phyloP scores from a whole-genome alignment of 177 flowering plant genomes.

The Vitis hybrid region DNA sequence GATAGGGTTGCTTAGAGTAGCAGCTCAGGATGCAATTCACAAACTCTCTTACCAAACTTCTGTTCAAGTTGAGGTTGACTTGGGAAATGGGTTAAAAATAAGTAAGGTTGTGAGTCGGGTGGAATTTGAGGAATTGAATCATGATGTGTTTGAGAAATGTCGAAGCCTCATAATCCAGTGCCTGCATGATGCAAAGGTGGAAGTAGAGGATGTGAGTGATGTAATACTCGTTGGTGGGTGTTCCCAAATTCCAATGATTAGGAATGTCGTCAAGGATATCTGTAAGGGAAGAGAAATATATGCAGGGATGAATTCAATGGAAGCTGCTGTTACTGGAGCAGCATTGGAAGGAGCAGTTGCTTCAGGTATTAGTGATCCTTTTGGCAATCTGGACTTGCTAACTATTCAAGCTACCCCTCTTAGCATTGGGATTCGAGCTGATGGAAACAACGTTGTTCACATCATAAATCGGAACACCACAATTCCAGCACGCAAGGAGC shows the following conservation, averaged over 20 bases:
- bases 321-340: constrained; percentile 89
- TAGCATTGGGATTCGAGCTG: constrained; percentile 66
- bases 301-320: constrained; percentile 59
- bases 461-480: constrained; percentile 66
- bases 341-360: constrained; percentile 95
- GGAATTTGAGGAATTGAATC: constrained; percentile 72
- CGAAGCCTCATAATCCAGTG: constrained; percentile 58
- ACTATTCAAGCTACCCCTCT: constrained; percentile 81
- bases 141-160: constrained; percentile 58
- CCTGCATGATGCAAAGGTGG: constrained; percentile 66
- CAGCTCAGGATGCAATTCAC: constrained; percentile 82
- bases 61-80: constrained; percentile 59
- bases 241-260: constrained; percentile 72
- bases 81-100: constrained; percentile 62
- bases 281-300: constrained; percentile 51
- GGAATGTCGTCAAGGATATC: constrained; percentile 38
- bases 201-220: constrained; percentile 53
- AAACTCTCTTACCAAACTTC: constrained; percentile 50
- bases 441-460: constrained; percentile 57
- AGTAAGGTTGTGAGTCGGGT: constrained; percentile 35
- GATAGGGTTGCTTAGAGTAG: constrained; percentile 68
- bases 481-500: constrained; percentile 68
- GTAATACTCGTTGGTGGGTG: constrained; percentile 91
- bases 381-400: constrained; percentile 73
- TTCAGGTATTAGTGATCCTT: constrained; percentile 74